Conservation (phyloP, 2,329 filamentous ascomycete species). For the Ophiostoma sp. region DNA sequence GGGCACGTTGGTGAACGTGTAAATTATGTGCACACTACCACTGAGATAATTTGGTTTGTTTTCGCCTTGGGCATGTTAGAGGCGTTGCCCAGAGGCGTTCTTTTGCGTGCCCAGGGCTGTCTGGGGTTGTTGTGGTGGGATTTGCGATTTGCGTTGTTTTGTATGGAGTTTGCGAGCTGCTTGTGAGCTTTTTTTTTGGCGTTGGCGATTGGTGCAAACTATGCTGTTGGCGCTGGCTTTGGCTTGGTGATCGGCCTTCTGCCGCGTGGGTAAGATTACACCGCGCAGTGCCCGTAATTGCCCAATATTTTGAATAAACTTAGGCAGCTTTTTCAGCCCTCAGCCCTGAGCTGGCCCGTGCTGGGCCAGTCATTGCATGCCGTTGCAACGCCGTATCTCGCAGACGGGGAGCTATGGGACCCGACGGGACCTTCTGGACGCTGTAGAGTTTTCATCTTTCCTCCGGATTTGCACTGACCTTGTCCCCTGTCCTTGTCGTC, state of each 20-base stretch:
- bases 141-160: neutral
- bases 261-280: constrained; percentile 16
- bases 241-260: neutral
- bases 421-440: neutral
- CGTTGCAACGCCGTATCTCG: constrained; percentile 1
- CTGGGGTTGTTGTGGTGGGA: neutral
- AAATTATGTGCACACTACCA: constrained; percentile 1
- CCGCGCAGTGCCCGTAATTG: constrained; percentile 16
- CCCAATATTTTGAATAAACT: neutral
- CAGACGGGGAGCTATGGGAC: neutral
- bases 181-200: neutral
- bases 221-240: neutral
- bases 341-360: constrained; percentile 9
- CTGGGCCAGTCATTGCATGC: neutral
- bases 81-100: neutral
- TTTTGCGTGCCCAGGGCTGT: neutral
- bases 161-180: neutral
- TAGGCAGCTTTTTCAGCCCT: neutral
- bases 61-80: neutral
- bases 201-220: neutral
- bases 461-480: neutral
- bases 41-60: neutral
- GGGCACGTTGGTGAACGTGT: neutral
- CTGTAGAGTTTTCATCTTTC: constrained; percentile 16
- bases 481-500: neutral